These are phyloP conservation scores for Colletotrichum liriopes DNA, from an alignment of 2,329 filamentous ascomycete species.

Conservation along the genomic window DNA sequence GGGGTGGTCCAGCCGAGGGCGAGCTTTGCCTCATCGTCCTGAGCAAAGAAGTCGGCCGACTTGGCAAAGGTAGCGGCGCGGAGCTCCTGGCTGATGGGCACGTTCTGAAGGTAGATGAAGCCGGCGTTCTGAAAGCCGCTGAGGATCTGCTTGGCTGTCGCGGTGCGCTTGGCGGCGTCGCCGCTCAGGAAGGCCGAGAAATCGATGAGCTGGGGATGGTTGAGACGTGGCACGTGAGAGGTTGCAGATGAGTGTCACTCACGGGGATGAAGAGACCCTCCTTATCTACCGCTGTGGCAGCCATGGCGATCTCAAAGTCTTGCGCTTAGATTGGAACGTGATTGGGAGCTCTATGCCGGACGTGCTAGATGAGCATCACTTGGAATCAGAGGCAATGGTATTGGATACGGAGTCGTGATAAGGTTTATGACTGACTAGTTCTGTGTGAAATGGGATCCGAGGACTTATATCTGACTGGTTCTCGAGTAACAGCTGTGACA, in stretches of 20 bases:
- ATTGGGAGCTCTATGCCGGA: neutral
- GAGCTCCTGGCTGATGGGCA: conserved; percentile 75
- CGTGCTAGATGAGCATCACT: neutral
- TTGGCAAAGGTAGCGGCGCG: conserved; percentile 75
- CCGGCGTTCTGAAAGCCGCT: conserved; percentile 87
- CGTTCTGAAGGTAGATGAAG: conserved; percentile 90
- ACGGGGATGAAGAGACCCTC: conserved; percentile 71
- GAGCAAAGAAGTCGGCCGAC: conserved; percentile 80
- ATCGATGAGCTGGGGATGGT: conserved; percentile 76
- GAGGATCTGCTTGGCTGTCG: conserved; percentile 81
- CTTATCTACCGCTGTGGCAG: conserved; percentile 62
- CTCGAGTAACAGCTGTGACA: neutral
- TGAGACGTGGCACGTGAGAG: conserved; percentile 30
- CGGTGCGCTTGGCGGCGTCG: conserved; percentile 70
- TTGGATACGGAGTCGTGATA: conserved; percentile 28
- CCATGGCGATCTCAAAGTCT: conserved; percentile 49
- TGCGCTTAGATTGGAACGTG: neutral
- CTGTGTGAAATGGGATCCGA: conserved; percentile 13
- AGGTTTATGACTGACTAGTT: conserved; percentile 23
- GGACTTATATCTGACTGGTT: conserved; percentile 34
- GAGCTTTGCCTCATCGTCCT: conserved; percentile 75
- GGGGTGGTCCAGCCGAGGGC: conserved; percentile 80
- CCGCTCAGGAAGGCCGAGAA: conserved; percentile 81
- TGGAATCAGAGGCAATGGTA: conserved; percentile 1
- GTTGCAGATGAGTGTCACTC: conserved; percentile 51